phyloP scores from a whole-genome alignment of 495 filamentous ascomycete species.

The Trichoderma asperelloides region DNA sequence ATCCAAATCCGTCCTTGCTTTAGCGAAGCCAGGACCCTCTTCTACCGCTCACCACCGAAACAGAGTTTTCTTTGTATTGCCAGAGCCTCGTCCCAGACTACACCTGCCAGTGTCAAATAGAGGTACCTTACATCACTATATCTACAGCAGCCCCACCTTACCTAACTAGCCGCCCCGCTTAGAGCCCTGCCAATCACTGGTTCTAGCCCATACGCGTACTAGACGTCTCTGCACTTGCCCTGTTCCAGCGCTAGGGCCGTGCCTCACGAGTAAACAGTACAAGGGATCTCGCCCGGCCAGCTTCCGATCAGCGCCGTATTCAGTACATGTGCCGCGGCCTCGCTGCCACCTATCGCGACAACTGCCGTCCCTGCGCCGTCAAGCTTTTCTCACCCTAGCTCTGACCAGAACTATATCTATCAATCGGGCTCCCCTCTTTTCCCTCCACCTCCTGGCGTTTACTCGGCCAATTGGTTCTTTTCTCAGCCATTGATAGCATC shows the following conservation, averaged over 20 bases:
- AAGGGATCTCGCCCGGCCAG: background rate
- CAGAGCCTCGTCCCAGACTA: too few relatives aligned
- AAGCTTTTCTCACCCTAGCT: background rate
- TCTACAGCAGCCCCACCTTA: background rate
- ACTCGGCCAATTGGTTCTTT: background rate
- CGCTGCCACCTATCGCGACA: background rate
- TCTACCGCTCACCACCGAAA: background rate
- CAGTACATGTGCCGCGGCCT: slow-evolving; percentile 7
- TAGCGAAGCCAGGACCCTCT: background rate
- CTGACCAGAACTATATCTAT: background rate
- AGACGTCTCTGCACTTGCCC: background rate
- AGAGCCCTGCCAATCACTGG: background rate
- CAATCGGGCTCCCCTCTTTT: background rate
- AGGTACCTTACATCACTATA: background rate
- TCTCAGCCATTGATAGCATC: background rate
- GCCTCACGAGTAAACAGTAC: background rate
- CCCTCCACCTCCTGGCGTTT: background rate
- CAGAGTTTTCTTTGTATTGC: background rate
- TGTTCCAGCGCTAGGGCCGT: background rate
- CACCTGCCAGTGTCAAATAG: too few relatives aligned
- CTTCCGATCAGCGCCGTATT: slow-evolving; percentile 6
- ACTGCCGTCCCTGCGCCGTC: slow-evolving; percentile 5
- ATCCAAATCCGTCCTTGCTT: too few relatives aligned
- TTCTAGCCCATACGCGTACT: background rate
- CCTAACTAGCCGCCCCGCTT: background rate